Evolutionary conservation across 202 grass and related monocot species (phyloP), one percentile per base, ranked within the genome.

Genomic region (Dendrocalamus latiflorus): DNA sequence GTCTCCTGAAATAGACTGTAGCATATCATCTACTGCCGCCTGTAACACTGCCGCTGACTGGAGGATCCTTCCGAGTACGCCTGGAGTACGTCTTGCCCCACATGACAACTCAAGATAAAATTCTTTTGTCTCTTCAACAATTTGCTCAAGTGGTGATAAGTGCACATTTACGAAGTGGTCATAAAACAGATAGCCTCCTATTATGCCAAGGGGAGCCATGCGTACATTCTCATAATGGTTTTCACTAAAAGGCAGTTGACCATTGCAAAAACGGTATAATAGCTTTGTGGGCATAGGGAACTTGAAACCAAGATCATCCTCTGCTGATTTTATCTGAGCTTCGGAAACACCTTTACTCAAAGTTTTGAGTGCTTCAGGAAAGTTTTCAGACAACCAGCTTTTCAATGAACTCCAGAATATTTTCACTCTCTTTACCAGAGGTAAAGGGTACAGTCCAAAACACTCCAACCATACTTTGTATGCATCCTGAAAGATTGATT

Each of bases 111-210:
- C 10, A 0, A 5, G 25, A 68, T 83, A 74, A 53, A 90, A 62
- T 58, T 37, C 53, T 88, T 84, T 87, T 9, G 96, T 92, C 81
- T 78, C 70, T 51, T 70, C 36, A 33, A 96, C 83, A 78, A 90
- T 84, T 80, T 89, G 73, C 24, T 93, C 81, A 76, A 99, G 81
- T 3, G 96, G 86, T 81, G 89, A 89, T 53, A 99, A 79, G 48
- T 99, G 93, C 55, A 99, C 93, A 82, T 96, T 93, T 22, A 93
- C 86, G 2, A 2, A 67, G 60, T 89, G 69, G 55, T 75, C 25
- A 81, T 94, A 93, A 67, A 95, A 89, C 13, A 79, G 81, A 81
- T 99, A 99, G 18, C 96, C 96, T 55, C 96, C 96, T 73, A 99
- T 94, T 51, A 99, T 82, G 12, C 96, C 96, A 69, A 87, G 63